Percentiles rank a stretch among this genome's conserved stretches.
These are phyloP conservation scores for Cinnamomum chago DNA, from an alignment of 164 flowering plant species.

Conservation along the genomic window DNA sequence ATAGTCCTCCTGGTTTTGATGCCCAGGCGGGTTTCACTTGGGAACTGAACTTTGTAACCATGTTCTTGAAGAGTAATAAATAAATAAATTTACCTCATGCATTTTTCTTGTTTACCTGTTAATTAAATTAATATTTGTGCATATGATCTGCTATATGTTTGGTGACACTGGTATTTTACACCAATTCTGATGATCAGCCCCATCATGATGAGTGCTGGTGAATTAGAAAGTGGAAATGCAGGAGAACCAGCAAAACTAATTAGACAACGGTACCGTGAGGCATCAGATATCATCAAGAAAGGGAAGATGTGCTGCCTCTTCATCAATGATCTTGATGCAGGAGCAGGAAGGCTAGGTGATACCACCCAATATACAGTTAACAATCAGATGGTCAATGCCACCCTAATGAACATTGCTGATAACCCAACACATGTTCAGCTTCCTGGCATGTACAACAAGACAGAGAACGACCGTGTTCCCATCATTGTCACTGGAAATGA, in stretches of 20 bases:
- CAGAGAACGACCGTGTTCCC: conserved; percentile 43
- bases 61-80: no score
- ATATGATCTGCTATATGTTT: no score
- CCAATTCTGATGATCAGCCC: conserved; percentile 23
- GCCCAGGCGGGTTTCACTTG: no score
- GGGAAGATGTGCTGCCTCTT: conserved; percentile 50
- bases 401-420: conserved; percentile 57
- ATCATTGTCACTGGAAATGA: conserved; percentile 52
- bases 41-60: no score
- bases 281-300: conserved; percentile 39
- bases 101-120: no score
- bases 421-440: conserved; percentile 53
- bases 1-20: no score
- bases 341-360: conserved; percentile 46
- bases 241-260: conserved; percentile 48
- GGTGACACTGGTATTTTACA: not conserved
- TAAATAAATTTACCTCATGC: no score
- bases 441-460: conserved; percentile 54
- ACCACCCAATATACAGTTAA: conserved; percentile 53
- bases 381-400: conserved; percentile 59
- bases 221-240: conserved; percentile 46
- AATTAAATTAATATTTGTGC: no score
- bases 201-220: conserved; percentile 54
- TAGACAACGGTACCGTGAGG: conserved; percentile 51
- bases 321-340: conserved; percentile 54